phyloP scores from a whole-genome alignment of 495 filamentous ascomycete genomes.

The Collariella sp. region DNA sequence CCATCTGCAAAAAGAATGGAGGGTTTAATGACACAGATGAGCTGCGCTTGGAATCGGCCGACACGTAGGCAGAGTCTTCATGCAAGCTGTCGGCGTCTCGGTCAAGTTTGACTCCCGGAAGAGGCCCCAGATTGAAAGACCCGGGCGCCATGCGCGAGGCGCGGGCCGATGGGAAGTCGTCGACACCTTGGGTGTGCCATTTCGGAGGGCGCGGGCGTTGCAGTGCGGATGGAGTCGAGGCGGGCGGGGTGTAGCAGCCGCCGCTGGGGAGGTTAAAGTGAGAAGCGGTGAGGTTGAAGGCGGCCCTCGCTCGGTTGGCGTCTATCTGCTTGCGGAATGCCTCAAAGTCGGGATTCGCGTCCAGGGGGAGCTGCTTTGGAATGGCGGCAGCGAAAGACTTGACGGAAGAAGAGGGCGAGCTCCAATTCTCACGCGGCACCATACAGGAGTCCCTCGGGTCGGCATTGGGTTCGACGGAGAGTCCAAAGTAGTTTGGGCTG shows the following conservation, averaged over 20 bases:
- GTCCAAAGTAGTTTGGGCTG: constrained; percentile 78
- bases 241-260: constrained; percentile 13
- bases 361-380: constrained; percentile 57
- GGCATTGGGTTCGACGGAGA: constrained; percentile 51
- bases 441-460: constrained; percentile 54
- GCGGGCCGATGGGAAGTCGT: constrained; percentile 23
- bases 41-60: constrained; percentile 40
- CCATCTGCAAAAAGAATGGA: constrained; percentile 26
- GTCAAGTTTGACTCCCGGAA: constrained; percentile 13
- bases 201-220: constrained; percentile 32
- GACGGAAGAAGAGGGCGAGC: constrained; percentile 56
- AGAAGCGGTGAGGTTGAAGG: constrained; percentile 44
- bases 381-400: constrained; percentile 59
- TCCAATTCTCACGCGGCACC: constrained; percentile 61
- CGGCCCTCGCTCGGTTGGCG: constrained; percentile 38
- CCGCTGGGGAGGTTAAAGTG: constrained; percentile 32
- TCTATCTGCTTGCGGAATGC: constrained; percentile 64
- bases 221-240: constrained; percentile 26
- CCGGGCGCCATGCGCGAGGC: constrained; percentile 8
- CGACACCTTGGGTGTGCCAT: constrained; percentile 34
- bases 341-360: constrained; percentile 70
- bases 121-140: constrained; percentile 5
- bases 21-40: constrained; percentile 36
- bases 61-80: constrained; percentile 40
- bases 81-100: constrained; percentile 28